phyloP scores from a whole-genome alignment of 805 yeast genomes.

The Wickerhamiella azyma region DNA sequence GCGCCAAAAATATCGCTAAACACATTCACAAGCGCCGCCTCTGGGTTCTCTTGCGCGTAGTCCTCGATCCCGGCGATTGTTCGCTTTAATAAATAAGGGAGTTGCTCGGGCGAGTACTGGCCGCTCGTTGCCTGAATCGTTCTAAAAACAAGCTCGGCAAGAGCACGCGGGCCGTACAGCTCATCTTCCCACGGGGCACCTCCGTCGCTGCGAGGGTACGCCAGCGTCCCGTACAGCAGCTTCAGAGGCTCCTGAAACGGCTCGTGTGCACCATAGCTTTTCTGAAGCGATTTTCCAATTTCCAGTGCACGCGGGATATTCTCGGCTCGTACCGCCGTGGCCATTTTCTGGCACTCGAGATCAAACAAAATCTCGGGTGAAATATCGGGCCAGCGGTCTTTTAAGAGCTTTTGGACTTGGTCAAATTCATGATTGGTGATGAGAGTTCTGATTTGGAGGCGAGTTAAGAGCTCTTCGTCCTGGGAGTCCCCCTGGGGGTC shows the following conservation, averaged over 20 bases:
- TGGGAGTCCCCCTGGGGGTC: too few species aligned
- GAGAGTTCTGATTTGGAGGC: constrained; percentile 34
- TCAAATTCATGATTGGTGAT: constrained; percentile 36
- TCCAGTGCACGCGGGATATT: constrained; percentile 14
- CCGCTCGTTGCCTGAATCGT: neutral
- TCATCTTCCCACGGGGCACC: constrained; percentile 5
- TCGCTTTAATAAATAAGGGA: constrained; percentile 1
- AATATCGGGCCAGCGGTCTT: neutral
- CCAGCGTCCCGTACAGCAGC: constrained; percentile 6
- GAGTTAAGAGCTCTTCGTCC: constrained; percentile 12
- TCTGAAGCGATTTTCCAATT: constrained; percentile 10
- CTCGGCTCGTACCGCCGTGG: constrained; percentile 25
- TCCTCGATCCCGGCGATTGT: neutral
- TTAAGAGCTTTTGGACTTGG: constrained; percentile 29
- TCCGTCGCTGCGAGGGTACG: constrained; percentile 5
- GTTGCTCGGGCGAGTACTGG: neutral
- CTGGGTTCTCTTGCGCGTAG: neutral
- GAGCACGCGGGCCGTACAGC: constrained; percentile 6
- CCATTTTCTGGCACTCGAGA: constrained; percentile 33
- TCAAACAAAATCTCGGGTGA: constrained; percentile 26
- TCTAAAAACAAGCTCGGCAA: constrained; percentile 2
- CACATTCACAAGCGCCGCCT: constrained; percentile 4
- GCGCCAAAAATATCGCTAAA: neutral
- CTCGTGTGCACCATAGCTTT: neutral
- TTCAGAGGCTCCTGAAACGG: neutral